Base-by-base conservation (phyloP, 2,329 filamentous ascomycete species). In the Nemania sp. region DNA sequence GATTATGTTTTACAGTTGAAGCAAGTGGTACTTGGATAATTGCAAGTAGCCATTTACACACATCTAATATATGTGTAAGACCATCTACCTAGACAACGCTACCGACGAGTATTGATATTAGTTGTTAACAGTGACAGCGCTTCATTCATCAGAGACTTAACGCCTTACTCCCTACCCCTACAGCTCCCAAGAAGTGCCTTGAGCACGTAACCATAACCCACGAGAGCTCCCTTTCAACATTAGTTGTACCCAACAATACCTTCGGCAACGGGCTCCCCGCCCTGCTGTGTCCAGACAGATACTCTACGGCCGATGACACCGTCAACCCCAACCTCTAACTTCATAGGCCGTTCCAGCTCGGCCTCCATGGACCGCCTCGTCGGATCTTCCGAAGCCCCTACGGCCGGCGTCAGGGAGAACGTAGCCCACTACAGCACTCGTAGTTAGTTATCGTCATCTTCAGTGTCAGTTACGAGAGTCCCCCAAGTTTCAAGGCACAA, bases 181-280 rank as follows among this genome's bases (percentile, higher is more conserved):
- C 20, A 7, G 3, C 22, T 27, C 5, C 26, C 24, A 52, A 18
- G 26, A 27, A 29, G 29, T n/a, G 11, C 18, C 11, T 20, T 22
- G 6, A 11, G 13, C 11, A 29, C 29, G 26, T 13, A 29, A 52
- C 8, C 29, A n/a, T 18, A 29, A 52, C n/a, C 22, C 18, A 27
- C 7, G 8, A 47, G 45, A 47, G n/a, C 6, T 18, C 24, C 45
- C n/a, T 18, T 52, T 22, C 27, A 13, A 13, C 20, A 13, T 73
- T 51, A 80, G 47, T 86, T 86, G 72, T 84, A 85, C 0, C 84
- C 84, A 4, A 85, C 82, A n/a, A 86, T 83, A 0, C 84, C 84
- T 69, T 86, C 83, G 0, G 84, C 83, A 3, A 85, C 69, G 0
- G 83, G 77, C 5, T 71, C 70, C 5, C 24, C 22, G 20, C 55